phyloP scores from a whole-genome alignment of 2,329 filamentous ascomycete species.

The Pseudopyricularia cyperi region DNA sequence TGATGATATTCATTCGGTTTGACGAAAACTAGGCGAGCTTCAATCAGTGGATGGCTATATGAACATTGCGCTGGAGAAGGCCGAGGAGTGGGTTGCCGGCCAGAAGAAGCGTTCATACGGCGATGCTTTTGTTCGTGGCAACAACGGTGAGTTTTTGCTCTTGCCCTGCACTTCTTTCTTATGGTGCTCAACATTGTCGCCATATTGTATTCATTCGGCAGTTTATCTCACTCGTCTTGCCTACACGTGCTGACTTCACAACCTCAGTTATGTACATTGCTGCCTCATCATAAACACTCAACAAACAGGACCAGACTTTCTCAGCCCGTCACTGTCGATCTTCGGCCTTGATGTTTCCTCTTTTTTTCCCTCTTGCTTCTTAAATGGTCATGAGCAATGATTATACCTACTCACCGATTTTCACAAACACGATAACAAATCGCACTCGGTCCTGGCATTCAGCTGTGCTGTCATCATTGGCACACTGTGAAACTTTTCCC shows the following conservation, averaged over 20 bases:
- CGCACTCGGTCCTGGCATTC: no score
- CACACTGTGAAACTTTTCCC: no score
- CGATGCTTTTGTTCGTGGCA: slow-evolving; percentile 89
- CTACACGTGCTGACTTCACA: slow-evolving; percentile 8
- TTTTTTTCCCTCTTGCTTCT: neutral
- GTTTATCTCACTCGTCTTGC: neutral
- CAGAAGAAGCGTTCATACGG: slow-evolving; percentile 73
- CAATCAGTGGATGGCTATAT: slow-evolving; percentile 98
- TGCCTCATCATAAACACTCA: slow-evolving; percentile 35
- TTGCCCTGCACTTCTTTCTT: slow-evolving; percentile 7
- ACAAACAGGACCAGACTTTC: neutral
- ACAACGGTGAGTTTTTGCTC: slow-evolving; percentile 57
- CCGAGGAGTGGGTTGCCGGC: slow-evolving; percentile 81
- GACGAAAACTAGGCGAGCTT: slow-evolving; percentile 55
- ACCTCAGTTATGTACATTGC: slow-evolving; percentile 56
- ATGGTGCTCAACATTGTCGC: neutral
- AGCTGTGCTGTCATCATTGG: no score
- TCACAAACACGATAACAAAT: no score
- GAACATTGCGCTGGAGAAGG: slow-evolving; percentile 98
- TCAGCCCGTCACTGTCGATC: no score
- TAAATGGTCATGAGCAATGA: no score
- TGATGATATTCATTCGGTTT: no score
- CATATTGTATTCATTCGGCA: no score
- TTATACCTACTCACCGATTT: no score
- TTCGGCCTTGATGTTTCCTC: neutral